Base-by-base conservation (phyloP, 257 asterid species). In the Anisodus acutangulus region DNA sequence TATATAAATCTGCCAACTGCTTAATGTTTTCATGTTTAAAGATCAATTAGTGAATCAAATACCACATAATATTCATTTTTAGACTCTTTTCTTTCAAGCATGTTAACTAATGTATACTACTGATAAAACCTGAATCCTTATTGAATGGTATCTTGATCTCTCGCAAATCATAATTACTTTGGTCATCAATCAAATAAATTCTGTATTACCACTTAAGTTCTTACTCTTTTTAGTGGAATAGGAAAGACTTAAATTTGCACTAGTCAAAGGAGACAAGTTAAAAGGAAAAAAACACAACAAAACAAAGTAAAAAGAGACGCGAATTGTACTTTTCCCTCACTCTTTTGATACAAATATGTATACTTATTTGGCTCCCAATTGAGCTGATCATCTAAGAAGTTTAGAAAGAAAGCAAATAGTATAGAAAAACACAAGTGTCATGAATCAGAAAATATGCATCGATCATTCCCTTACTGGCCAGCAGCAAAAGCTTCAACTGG, bases 401-500 rank as follows among this genome's bases (percentile, higher is more conserved):
- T 12, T 22, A 8, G 41, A 49, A 17, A 15, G 53, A 39, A 49
- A 72, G 1, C 60, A 31, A 63, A 35, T 13, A 70, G 19, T 43
- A 47, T 54, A 39, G 10, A 16, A 22, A 11, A 79, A 80, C 55
- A 79, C 22, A 10, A 5, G 47, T 58, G 31, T 35, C 12, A 17
- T 39, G 54, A 10, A 35, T 26, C 6, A 17, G 19, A 80, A 80
- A 54, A 37, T 19, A 58, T 9, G 41, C 70, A 58, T 58, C 26
- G 35, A 79, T 49, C 35, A 31, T 47, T 39, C 45, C 39, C n/a
- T 84, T 63, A 89, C 92, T 90, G 95, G 13, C 93, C 93, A 8
- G 89, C 90, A 47, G 94, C 93, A 86, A 94, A 93, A 16, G 93
- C 95, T 89, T 93, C 93, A 2, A 86, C 91, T 0, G 95, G 97